phyloP scores from a whole-genome alignment of 2,329 filamentous ascomycete genomes.

The Cladosporium sp. region DNA sequence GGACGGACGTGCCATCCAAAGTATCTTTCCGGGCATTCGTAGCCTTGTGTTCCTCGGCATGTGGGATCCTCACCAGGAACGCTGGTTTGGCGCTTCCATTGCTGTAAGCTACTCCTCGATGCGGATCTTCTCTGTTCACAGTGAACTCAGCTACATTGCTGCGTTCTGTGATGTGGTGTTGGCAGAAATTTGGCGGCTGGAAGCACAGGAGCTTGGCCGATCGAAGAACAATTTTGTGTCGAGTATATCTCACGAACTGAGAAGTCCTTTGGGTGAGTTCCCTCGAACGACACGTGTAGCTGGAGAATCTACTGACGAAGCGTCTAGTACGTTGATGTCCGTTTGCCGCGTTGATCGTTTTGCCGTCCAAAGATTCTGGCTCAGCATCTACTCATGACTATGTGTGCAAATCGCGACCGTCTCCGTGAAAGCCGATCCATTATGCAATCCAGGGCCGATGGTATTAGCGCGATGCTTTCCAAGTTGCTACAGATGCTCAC shows the following conservation, averaged over 20 bases:
- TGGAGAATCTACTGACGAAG: not conserved
- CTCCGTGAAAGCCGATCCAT: not conserved
- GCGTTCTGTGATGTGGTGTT: slow-evolving; percentile 49
- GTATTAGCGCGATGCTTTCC: not conserved
- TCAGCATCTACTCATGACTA: not conserved
- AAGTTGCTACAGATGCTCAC: not conserved
- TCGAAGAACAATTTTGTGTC: slow-evolving; percentile 57
- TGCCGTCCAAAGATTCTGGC: not conserved
- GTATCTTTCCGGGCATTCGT: slow-evolving; percentile 48
- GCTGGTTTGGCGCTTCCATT: slow-evolving; percentile 39
- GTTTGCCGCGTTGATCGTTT: not conserved
- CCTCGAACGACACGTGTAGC: not conserved
- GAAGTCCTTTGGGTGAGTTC: slow-evolving; percentile 42
- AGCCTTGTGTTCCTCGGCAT: slow-evolving; percentile 55
- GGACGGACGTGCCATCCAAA: slow-evolving; percentile 33
- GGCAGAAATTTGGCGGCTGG: slow-evolving; percentile 44
- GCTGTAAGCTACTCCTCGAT: slow-evolving; percentile 51
- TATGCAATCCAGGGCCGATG: not conserved
- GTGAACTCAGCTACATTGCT: slow-evolving; percentile 42
- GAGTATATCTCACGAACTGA: slow-evolving; percentile 55
- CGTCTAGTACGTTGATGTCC: not conserved
- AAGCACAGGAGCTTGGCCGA: slow-evolving; percentile 45
- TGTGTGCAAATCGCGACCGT: too few relatives aligned
- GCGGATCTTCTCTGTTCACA: slow-evolving; percentile 45
- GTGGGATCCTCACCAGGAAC: slow-evolving; percentile 50